Base-by-base conservation (phyloP, 257 asterid genomes). In the Ajuga chamaepitys region DNA sequence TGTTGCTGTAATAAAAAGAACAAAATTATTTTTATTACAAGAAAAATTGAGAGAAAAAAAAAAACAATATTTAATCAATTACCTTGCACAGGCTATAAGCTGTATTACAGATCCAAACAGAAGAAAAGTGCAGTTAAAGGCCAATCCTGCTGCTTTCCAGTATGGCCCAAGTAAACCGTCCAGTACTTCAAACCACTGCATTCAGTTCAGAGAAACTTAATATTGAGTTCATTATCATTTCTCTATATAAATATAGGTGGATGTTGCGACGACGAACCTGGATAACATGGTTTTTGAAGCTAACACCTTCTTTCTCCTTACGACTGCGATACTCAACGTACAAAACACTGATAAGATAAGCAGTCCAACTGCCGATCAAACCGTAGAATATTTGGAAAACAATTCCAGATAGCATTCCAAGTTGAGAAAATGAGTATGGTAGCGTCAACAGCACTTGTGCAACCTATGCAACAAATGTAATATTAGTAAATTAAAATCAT, bases 31-130 rank as follows among this genome's bases (percentile, higher is more conserved):
- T 9, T 16, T 14, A n/a, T 45, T 16, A 7, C 0, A 0, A 10
- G 1, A 41, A 41, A n/a, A 40, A 40, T 8, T 40, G 0, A 9
- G 13, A 10, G n/a, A n/a, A n/a, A 32, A 8, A 26, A 25, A 12
- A 18, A 18, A 10, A 2, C 3, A 18, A 35, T 21, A n/a, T 54
- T 17, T 22, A 13, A 59, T 59, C 0, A 12, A 64, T 50, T 22
- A 86, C 96, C 96, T 88, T 13, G 96, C 96, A 67, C 96, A 88
- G 62, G 87, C 96, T n/a, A 88, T 88, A 57, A 88, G 96, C 77
- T 88, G 96, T 42, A 88, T 88, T 58, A 88, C 96, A 56, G 92
- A 86, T 71, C 95, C 95, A 58, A 82, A 84, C 2, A 86, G 80
- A 14, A 88, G 96, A 63, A 84, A 86, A 50, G 96, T 88, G 78